Conservation (phyloP, 108 stramenopile species). For the Mayamaea pseudoterrestris region DNA sequence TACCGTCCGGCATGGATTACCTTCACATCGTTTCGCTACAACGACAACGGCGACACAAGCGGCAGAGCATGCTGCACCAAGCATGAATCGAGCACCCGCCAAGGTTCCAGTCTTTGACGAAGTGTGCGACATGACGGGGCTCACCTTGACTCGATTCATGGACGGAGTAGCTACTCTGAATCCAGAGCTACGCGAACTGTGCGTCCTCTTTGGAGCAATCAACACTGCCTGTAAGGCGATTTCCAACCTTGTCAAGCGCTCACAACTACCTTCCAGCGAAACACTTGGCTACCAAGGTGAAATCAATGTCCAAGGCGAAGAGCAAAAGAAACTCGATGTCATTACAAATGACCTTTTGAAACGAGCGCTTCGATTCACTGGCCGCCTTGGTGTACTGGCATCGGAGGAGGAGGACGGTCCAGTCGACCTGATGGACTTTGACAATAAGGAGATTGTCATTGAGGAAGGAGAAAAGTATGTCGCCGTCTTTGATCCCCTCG, state of each 20-base stretch:
- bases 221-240: constrained; percentile 80
- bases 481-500: constrained; percentile 91
- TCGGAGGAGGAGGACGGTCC: constrained; percentile 74
- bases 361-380: constrained; percentile 85
- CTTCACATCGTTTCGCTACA: too few species aligned
- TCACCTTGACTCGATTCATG: constrained; percentile 60
- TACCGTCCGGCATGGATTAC: too few species aligned
- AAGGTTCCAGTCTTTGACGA: constrained; percentile 58
- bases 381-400: constrained; percentile 61
- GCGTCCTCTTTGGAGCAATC: constrained; percentile 63
- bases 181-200: constrained; percentile 52
- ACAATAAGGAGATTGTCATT: constrained; percentile 14
- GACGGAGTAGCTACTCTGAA: constrained; percentile 54
- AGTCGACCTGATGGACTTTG: constrained; percentile 22
- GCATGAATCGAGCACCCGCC: too few species aligned
- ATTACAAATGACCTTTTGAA: constrained; percentile 92
- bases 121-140: constrained; percentile 59
- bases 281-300: constrained; percentile 63
- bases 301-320: constrained; percentile 77
- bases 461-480: constrained; percentile 58
- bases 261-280: constrained; percentile 46
- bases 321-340: constrained; percentile 89
- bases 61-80: too few species aligned
- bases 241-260: constrained; percentile 46
- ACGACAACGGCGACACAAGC: too few species aligned